Conservation (phyloP, 164 flowering plant genomes). For the Vitis riparia region DNA sequence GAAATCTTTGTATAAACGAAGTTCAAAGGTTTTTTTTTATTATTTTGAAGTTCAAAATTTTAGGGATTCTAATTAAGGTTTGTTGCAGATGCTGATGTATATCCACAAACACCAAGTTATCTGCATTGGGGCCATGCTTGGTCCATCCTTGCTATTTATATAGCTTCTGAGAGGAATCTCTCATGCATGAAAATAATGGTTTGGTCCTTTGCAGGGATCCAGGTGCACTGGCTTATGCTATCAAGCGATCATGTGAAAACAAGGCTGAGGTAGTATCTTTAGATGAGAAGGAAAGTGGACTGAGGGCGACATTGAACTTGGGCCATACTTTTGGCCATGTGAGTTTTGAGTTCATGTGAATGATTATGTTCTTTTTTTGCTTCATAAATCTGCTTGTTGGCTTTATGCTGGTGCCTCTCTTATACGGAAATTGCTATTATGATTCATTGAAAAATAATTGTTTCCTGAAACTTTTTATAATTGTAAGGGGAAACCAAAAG, state of each 20-base stretch:
- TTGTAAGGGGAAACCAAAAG: no score
- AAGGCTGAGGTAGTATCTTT: conserved; percentile 96
- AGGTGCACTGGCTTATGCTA: conserved; percentile 78
- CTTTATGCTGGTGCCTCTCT: no score
- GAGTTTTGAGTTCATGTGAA: conserved; percentile 25
- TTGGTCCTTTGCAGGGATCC: conserved; percentile 69
- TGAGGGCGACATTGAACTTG: conserved; percentile 91
- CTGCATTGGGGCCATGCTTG: not conserved
- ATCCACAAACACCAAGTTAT: not conserved
- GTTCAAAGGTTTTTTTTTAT: no score
- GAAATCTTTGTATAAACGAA: no score
- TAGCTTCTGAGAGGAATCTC: not conserved
- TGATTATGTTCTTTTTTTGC: not conserved
- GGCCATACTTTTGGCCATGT: conserved; percentile 99
- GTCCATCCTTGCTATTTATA: not conserved
- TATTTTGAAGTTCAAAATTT: no score
- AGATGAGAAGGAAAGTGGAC: conserved; percentile 96
- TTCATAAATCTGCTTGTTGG: conserved; percentile 2
- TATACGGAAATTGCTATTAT: no score
- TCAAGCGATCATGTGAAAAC: conserved; percentile 95
- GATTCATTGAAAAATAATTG: no score
- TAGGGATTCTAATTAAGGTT: no score
- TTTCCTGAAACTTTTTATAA: no score
- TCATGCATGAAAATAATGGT: not conserved
- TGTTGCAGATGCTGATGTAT: no score